Evolutionary conservation across 2,329 filamentous ascomycete species (phyloP).

Genomic region (Phialophora chinensis): DNA sequence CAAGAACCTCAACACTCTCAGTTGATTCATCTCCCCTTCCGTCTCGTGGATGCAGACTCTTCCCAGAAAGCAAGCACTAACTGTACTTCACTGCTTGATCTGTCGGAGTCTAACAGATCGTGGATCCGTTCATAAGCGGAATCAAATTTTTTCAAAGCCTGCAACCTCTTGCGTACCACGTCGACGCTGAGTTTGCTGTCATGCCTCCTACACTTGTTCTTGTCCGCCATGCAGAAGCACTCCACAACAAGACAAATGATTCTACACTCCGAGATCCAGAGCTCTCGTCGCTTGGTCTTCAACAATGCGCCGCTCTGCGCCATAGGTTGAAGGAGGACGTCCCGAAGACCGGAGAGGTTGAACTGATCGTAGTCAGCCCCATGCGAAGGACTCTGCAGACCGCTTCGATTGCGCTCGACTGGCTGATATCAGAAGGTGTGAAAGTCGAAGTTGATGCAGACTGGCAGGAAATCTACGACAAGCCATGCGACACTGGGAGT

Average conservation of each 20-base stretch:
- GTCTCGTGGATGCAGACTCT: neutral
- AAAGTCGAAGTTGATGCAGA: conserved; percentile 3
- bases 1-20: neutral
- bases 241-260: conserved; percentile 3
- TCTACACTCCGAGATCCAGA: conserved; percentile 2
- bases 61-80: neutral
- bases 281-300: neutral
- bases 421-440: conserved; percentile 8
- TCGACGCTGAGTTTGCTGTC: neutral
- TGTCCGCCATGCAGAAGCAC: conserved; percentile 6
- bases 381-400: conserved; percentile 9
- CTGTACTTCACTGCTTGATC: neutral
- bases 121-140: too few relatives aligned
- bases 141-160: neutral
- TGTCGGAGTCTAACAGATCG: neutral
- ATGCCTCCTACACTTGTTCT: conserved; percentile 10
- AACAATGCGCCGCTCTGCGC: neutral
- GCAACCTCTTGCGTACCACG: neutral
- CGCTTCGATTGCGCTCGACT: conserved; percentile 1
- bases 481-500: conserved; percentile 6
- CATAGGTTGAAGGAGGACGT: neutral
- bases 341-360: neutral
- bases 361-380: neutral
- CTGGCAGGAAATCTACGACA: conserved; percentile 12
- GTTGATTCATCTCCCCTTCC: neutral